Base-by-base conservation (phyloP, 202 grass and related monocot genomes). In the Digitaria exilis region DNA sequence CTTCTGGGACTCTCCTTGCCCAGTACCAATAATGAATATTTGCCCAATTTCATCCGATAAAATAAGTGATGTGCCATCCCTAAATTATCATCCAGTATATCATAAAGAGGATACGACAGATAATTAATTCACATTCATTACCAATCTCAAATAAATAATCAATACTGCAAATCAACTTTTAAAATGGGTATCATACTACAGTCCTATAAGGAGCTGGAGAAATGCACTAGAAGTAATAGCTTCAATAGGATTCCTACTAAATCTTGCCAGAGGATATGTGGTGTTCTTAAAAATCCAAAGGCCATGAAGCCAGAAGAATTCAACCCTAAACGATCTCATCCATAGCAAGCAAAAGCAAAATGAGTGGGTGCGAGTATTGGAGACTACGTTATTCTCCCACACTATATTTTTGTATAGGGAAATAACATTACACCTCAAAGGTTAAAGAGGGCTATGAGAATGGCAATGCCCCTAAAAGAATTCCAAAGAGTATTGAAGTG, bases 1-100 rank as follows among this genome's bases (percentile, higher is more conserved):
- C 80, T 99, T 99, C 87, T 99, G 96, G 75, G 96, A 99, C 78
- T 99, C 96, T 63, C 96, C 96, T 87, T 99, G 93, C 29, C 96
- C 96, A 81, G 96, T 99, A 70, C 89, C 87, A 86, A 99, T 93
- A 62, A 99, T 88, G 81, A 92, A 96, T 99, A 96, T 94, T 87
- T 96, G 96, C 18, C 96, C 96, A 88, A 99, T 88, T 92, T 99
- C 96, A 59, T 99, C 96, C 9, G 96, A 92, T 62, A 99, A 86
- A 89, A 99, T 82, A 90, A 99, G 82, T 77, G 96, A 94, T 51
- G 93, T 99, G 34, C 96, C 96, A 80, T 99, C 96, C 89, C 96
- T 99, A 83, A 75, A 85, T 86, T 41, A 81, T 42, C 54, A 48
- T 67, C 34, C 78, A 79, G 83, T 43, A 88, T 65, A 68, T 69